Evolutionary conservation across 768 basidiomycete genomes (phyloP).

Genomic region (Leccinum aurantiacum): DNA sequence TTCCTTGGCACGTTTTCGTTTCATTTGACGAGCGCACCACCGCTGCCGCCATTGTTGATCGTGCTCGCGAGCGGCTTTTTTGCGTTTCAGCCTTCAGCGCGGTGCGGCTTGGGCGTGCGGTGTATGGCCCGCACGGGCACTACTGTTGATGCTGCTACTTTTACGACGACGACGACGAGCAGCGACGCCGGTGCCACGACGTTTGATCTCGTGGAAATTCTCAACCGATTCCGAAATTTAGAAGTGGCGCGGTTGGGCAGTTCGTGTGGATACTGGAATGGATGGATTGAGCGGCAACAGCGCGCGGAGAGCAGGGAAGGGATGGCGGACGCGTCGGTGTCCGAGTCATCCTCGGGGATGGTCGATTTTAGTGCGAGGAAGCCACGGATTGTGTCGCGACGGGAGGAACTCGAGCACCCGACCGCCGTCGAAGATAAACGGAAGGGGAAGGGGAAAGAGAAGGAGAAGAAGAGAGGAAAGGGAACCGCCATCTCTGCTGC

Average conservation of each 20-base stretch:
- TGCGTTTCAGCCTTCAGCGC: slow-evolving; percentile 22
- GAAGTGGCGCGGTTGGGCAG: slow-evolving; percentile 43
- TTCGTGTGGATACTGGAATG: slow-evolving; percentile 42
- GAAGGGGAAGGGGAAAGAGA: slow-evolving; percentile 18
- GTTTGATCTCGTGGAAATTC: slow-evolving; percentile 23
- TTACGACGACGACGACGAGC: neutral
- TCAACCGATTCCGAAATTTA: slow-evolving; percentile 31
- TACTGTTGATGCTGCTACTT: neutral
- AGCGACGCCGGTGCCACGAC: neutral
- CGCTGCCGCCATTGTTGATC: slow-evolving; percentile 32
- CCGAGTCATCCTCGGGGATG: neutral
- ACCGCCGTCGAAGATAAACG: neutral
- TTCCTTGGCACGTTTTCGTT: no score
- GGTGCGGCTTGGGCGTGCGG: slow-evolving; percentile 20
- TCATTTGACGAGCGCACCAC: slow-evolving; percentile 33
- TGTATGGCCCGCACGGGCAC: slow-evolving; percentile 17
- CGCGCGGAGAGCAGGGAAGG: neutral
- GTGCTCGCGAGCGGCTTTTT: slow-evolving; percentile 21
- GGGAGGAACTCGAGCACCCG: slow-evolving; percentile 13
- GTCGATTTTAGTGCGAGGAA: slow-evolving; percentile 1
- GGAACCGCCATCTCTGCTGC: neutral
- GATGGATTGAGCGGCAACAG: slow-evolving; percentile 16
- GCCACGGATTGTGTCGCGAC: slow-evolving; percentile 15
- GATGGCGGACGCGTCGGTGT: neutral
- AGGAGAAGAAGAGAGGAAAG: neutral